A percentile compares a stretch with the other conserved stretches of the same genome.
These are phyloP conservation scores for Trypanosoma melophagium DNA, from an alignment of 208 protist species.

Conservation along the genomic window DNA sequence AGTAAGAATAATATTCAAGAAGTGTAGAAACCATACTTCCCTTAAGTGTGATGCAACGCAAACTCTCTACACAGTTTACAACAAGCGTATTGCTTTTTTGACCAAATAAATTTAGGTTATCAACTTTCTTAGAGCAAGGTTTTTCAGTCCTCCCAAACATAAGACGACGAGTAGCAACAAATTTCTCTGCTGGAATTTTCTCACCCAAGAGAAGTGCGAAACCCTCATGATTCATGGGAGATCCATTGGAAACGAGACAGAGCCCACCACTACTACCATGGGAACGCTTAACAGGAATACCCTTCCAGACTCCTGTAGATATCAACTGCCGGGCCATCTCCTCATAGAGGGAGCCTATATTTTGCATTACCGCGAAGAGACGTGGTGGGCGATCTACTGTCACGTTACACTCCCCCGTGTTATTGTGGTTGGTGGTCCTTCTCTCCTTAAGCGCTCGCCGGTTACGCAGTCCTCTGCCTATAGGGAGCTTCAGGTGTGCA, in stretches of 20 bases:
- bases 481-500: too few species aligned
- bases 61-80: constrained; percentile 70
- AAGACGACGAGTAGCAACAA: constrained; percentile 46
- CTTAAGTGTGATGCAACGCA: constrained; percentile 75
- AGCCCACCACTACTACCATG: constrained; percentile 29
- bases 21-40: constrained; percentile 79
- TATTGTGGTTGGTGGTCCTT: neutral
- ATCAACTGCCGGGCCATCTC: constrained; percentile 70
- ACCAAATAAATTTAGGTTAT: neutral
- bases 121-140: neutral
- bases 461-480: too few species aligned
- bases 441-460: too few species aligned
- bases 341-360: constrained; percentile 75
- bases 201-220: constrained; percentile 65
- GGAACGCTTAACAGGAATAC: constrained; percentile 27
- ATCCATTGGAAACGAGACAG: constrained; percentile 30
- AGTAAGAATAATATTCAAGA: constrained; percentile 53
- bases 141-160: neutral
- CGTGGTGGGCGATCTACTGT: neutral
- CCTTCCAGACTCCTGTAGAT: constrained; percentile 50
- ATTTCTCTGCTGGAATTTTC: constrained; percentile 57
- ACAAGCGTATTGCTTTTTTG: constrained; percentile 37
- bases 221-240: constrained; percentile 41
- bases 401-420: neutral
- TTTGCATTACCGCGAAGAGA: constrained; percentile 37